phyloP scores from a whole-genome alignment of 2,329 filamentous ascomycete species.

The Elsinoe ampelina region DNA sequence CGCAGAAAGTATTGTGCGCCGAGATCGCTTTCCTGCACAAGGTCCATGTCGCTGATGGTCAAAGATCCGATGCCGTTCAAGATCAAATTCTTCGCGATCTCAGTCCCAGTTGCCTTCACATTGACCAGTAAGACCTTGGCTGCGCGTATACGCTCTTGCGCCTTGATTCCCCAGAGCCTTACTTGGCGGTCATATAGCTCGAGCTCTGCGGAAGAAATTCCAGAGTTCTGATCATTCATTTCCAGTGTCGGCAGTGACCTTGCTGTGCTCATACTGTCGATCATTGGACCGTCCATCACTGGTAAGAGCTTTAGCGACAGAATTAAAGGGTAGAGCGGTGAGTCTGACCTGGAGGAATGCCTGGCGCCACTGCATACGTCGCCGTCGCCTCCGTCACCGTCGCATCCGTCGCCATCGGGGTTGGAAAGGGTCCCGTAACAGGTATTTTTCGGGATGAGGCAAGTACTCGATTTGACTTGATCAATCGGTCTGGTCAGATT shows the following conservation, averaged over 20 bases:
- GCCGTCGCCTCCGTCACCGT: neutral
- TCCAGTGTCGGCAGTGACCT: slow-evolving; percentile 18
- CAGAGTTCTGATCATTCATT: slow-evolving; percentile 7
- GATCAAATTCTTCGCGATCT: slow-evolving; percentile 95
- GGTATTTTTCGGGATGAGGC: no score
- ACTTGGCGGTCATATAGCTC: slow-evolving; percentile 97
- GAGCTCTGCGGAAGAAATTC: slow-evolving; percentile 64
- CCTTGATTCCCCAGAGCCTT: slow-evolving; percentile 90
- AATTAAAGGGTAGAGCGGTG: neutral
- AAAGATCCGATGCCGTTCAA: slow-evolving; percentile 85
- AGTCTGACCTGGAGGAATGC: neutral
- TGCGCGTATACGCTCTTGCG: slow-evolving; percentile 75
- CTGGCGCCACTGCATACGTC: neutral
- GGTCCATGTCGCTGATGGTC: slow-evolving; percentile 72
- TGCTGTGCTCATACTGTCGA: slow-evolving; percentile 16
- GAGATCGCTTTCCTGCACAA: slow-evolving; percentile 69
- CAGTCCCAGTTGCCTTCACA: slow-evolving; percentile 78
- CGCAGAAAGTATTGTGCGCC: slow-evolving; percentile 62
- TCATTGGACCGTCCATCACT: neutral
- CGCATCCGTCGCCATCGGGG: neutral
- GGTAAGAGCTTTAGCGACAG: neutral
- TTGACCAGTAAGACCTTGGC: slow-evolving; percentile 85
- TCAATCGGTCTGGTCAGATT: no score
- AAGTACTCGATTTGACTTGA: no score
- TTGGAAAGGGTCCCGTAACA: neutral